Evolutionary conservation across 176 grass and related monocot genomes (phyloP), one percentile per base, ranked within the genome.

Genomic region (Carex littledalei): DNA sequence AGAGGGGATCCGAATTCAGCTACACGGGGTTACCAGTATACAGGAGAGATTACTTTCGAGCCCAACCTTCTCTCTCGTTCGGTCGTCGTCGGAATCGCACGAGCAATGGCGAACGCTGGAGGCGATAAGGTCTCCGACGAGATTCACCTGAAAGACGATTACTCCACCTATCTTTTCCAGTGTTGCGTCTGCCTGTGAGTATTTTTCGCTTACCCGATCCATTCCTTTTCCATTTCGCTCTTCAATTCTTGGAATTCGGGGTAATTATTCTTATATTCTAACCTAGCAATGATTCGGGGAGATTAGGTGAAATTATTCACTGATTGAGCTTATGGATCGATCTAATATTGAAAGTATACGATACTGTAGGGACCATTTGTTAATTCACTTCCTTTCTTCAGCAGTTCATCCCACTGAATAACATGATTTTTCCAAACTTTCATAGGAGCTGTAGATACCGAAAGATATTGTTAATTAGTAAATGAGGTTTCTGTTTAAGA

Each of bases 141-240:
- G 1, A 24, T 78, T 18, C 50, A 78, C 18, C 14, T 18, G 4
- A 22, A 49, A 0, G 84, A 85, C 45, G 85, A 88, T 77, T 58
- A 73, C 43, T 70, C 86, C 47, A 66, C 85, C 70, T 74, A 78
- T 5, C 54, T 34, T 16, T 95, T 99, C 78, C 81, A 92, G 83
- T 95, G 96, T 83, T 95, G 91, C 88, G 90, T 99, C 45, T 99
- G 96, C 79, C 47, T 99, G 93, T 99, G 84, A 94, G 93, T 89
- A 22, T 52, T 39, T 10, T 16, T 61, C n/a, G 2, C 39, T 82
- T 34, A 53, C 67, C 64, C 5, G 39, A 32, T 53, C 21, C 50
- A 32, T 80, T 50, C 6, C 20, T 22, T 37, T 49, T 70, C 47
- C 13, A 34, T 1, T 24, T 66, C 4, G 2, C 2, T 50, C 31